Evolutionary conservation across 2,329 filamentous ascomycete species (phyloP), one percentile per base, ranked within the genome.

Genomic region (Sporothrix schenckii): DNA sequence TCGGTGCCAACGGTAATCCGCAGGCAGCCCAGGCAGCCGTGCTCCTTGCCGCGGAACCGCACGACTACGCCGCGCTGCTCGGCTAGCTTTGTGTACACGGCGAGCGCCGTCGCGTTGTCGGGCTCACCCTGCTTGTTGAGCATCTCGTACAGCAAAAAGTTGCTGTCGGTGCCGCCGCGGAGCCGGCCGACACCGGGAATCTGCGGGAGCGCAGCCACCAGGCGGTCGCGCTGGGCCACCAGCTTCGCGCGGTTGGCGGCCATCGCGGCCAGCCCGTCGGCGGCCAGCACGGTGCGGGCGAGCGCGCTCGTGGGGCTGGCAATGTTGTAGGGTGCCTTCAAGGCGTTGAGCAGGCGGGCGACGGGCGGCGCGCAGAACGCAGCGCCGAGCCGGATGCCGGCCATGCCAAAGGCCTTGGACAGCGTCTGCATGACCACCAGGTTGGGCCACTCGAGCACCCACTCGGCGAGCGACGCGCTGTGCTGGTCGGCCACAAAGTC

Each of bases 301-400:
- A 99, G 85, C 49, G 90, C 89, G 75, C 90, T 93, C 0, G 94
- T 97, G 0, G 93, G 93, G 75, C 90, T 94, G 4, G 93, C 91
- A 76, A 99, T 90, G 81, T 97, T 98, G 83, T 99, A 99, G 0
- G 95, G 95, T 0, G 95, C 94, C 81, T 98, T 98, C 77, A 99
- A 85, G 78, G 86, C 93, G 82, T 99, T 99, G 69, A 99, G 85
- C 14, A 99, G 83, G 19, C 82, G 80, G 2, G 94, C 93, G 73
- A 99, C 90, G 6, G 88, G 85, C 0, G 89, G 85, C 11, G 89
- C 87, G 5, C 92, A 87, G 78, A 97, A 99, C 0, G 92, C 93
- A 9, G 89, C 92, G 61, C 95, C 95, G 0, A 99, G 85, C 19
- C 95, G 87, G 78, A 99, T 97, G 66, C 94, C 95, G 4, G 95